These are phyloP conservation scores for Sparassis latifolia DNA, from an alignment of 1,284 basidiomycete species.

Conservation along the genomic window DNA sequence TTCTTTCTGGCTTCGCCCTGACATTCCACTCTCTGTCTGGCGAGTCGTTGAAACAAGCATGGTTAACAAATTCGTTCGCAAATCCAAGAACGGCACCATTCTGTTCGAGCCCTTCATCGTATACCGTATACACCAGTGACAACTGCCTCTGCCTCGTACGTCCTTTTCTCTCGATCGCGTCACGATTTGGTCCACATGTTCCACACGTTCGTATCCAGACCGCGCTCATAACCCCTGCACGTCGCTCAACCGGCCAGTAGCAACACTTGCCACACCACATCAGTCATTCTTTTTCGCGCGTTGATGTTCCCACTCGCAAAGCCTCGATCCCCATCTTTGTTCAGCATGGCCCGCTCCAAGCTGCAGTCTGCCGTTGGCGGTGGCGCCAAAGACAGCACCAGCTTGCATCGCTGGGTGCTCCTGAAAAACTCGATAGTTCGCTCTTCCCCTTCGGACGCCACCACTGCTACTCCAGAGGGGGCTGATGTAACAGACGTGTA, in stretches of 20 bases:
- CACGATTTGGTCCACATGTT: neutral
- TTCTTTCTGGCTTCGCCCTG: conserved; percentile 25
- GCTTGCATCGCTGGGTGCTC: conserved; percentile 78
- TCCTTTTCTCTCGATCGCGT: conserved; percentile 8
- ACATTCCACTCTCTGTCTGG: conserved; percentile 33
- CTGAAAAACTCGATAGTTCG: conserved; percentile 74
- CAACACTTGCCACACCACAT: conserved; percentile 17
- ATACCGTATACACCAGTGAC: conserved; percentile 71
- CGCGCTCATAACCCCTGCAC: conserved; percentile 11
- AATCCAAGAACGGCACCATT: conserved; percentile 75
- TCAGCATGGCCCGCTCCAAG: conserved; percentile 66
- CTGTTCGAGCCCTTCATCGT: conserved; percentile 81
- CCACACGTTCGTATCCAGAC: conserved; percentile 9
- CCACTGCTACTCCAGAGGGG: conserved; percentile 24
- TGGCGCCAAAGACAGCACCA: conserved; percentile 53
- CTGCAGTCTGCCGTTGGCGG: conserved; percentile 53
- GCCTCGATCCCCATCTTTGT: conserved; percentile 33
- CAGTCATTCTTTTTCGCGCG: conserved; percentile 22
- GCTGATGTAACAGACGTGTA: conserved; percentile 35
- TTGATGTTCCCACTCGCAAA: conserved; percentile 39
- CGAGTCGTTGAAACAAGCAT: conserved; percentile 48
- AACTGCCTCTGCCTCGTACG: conserved; percentile 20
- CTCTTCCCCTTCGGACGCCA: conserved; percentile 34
- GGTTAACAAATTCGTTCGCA: conserved; percentile 75
- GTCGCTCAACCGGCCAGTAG: conserved; percentile 13